A percentile compares a stretch with the other conserved stretches of the same genome.
Conservation (phyloP, 2,329 filamentous ascomycete genomes). For the Xylaria multiplex region DNA sequence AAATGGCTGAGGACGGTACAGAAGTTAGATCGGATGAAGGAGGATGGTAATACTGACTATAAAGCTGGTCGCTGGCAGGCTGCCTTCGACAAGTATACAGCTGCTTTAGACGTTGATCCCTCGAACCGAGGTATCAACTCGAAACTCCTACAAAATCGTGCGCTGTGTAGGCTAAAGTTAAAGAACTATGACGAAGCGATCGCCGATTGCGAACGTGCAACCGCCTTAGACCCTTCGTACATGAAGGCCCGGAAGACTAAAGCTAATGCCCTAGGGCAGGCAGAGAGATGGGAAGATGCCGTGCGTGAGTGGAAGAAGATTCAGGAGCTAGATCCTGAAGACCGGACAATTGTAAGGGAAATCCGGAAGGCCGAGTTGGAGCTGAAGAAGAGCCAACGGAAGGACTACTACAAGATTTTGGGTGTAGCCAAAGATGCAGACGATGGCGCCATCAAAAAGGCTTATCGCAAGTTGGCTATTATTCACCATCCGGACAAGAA, state of each 20-base stretch:
- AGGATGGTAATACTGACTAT: constrained; percentile 90
- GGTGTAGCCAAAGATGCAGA: constrained; percentile 85
- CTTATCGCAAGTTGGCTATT: constrained; percentile 94
- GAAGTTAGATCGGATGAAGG: constrained; percentile 92
- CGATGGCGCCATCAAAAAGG: constrained; percentile 91
- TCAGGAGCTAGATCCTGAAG: constrained; percentile 82
- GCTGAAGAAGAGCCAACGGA: constrained; percentile 95
- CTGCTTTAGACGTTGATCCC: constrained; percentile 86
- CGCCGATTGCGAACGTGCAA: constrained; percentile 83
- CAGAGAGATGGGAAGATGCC: constrained; percentile 91
- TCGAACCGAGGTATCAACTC: constrained; percentile 91
- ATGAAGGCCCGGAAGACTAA: constrained; percentile 92
- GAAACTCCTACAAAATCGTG: constrained; percentile 93
- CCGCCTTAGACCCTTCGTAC: constrained; percentile 85
- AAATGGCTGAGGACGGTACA: constrained; percentile 91
- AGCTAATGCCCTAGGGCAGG: constrained; percentile 86
- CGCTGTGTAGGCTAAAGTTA: constrained; percentile 82
- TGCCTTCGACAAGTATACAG: constrained; percentile 85
- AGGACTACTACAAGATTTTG: constrained; percentile 99
- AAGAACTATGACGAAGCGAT: constrained; percentile 87
- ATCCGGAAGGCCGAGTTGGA: constrained; percentile 91
- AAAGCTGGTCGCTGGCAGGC: constrained; percentile 82
- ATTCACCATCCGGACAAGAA: constrained; percentile 98
- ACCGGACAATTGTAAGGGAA: constrained; percentile 83
- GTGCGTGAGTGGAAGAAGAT: constrained; percentile 89